phyloP scores from a whole-genome alignment of 345 rosid genomes.

The Salix koriyanagi region DNA sequence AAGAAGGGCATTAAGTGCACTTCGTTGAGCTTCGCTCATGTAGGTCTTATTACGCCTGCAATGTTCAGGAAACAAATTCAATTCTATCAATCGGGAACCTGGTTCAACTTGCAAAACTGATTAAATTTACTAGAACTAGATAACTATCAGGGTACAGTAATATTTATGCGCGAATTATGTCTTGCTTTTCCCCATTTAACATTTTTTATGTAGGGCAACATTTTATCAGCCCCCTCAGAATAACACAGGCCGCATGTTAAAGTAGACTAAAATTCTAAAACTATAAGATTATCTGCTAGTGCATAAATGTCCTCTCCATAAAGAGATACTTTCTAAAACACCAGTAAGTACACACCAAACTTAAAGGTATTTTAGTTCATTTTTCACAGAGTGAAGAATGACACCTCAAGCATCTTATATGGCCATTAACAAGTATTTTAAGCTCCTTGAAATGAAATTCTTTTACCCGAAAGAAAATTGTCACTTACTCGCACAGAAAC shows the following conservation, averaged over 20 bases:
- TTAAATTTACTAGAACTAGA: not conserved
- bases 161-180: not conserved
- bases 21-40: conserved; percentile 98
- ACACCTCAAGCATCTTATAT: not conserved
- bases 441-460: not conserved
- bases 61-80: conserved; percentile 9
- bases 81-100: not conserved
- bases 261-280: not conserved
- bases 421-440: not conserved
- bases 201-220: not conserved
- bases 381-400: not conserved
- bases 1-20: conserved; percentile 92
- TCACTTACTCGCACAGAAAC: conserved; percentile 95
- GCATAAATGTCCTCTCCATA: not conserved
- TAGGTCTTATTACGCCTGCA: conserved; percentile 87
- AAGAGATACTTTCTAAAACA: not conserved
- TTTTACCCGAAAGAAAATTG: not conserved
- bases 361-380: not conserved
- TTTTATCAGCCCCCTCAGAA: not conserved
- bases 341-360: not conserved
- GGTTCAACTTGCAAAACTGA: not conserved
- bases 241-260: not conserved
- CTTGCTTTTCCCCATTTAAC: not conserved
- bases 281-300: not conserved
- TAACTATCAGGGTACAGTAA: not conserved